These are phyloP conservation scores for Cyberlindnera mycetangii DNA, from an alignment of 805 yeast species.

Conservation along the genomic window DNA sequence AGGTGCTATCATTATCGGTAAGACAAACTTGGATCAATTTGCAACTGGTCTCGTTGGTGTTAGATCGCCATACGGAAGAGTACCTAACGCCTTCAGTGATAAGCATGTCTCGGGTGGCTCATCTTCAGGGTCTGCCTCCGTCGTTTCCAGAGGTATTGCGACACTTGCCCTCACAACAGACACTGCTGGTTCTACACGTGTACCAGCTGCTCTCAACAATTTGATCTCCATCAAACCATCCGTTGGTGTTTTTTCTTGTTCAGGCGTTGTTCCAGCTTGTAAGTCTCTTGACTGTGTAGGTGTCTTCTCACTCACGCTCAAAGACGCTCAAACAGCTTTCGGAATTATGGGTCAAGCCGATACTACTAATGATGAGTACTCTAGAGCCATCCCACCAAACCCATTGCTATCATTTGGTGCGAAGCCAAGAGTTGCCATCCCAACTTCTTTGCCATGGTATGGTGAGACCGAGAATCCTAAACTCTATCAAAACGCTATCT, in stretches of 20 bases:
- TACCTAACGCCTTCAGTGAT: conserved; percentile 72
- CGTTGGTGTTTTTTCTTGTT: conserved; percentile 78
- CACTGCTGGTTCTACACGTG: conserved; percentile 98
- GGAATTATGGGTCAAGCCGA: conserved; percentile 72
- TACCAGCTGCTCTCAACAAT: conserved; percentile 93
- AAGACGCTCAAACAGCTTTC: conserved; percentile 81
- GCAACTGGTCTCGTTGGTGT: conserved; percentile 97
- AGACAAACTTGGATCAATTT: conserved; percentile 94
- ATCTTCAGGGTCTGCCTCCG: conserved; percentile 92
- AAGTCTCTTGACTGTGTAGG: conserved; percentile 92
- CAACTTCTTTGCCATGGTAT: conserved; percentile 70
- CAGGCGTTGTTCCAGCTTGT: conserved; percentile 98
- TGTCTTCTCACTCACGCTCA: conserved; percentile 69
- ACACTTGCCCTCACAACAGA: conserved; percentile 93
- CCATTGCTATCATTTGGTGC: conserved; percentile 59
- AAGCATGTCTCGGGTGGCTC: conserved; percentile 93
- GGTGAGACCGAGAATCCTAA: conserved; percentile 78
- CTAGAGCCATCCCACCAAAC: conserved; percentile 68
- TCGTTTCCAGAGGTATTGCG: conserved; percentile 85
- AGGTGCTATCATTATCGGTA: conserved; percentile 92
- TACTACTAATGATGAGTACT: conserved; percentile 66
- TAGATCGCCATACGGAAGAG: conserved; percentile 91
- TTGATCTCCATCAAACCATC: conserved; percentile 92
- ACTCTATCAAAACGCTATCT: conserved; percentile 61
- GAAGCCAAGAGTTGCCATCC: conserved; percentile 72